Evolutionary conservation across 208 protist genomes (phyloP), one percentile per base, ranked within the genome.

Genomic region (Trypanosoma avium): DNA sequence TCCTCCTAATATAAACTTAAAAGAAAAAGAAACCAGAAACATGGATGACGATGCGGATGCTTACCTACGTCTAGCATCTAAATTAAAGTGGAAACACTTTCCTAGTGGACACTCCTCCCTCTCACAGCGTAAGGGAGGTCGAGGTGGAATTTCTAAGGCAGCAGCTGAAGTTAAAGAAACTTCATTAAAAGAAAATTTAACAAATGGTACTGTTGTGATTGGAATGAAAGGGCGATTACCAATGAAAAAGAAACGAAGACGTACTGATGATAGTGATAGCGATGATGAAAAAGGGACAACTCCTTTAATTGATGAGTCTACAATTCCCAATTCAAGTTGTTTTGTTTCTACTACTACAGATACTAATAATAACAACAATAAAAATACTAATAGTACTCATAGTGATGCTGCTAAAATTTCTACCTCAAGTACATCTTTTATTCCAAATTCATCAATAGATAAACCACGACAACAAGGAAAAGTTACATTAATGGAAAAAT

Each of bases 401-500:
- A 45, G 33, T 24, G 2, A 35, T 19, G 30, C 12, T 46, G 4
- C 13, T 12, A 32, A 15, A 12, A n/a, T 36, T 56, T 17, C n/a
- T 13, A 2, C 35, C 30, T 5, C 8, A 46, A 43, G 10, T 22
- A 22, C 15, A 5, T 53, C 8, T 7, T 42, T 26, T 4, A 32
- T 33, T n/a, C 0, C 55, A 17, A 17, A 22, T 35, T 17, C 19
- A 24, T 1, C 29, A 22, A 6, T 9, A 21, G 19, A 15, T 50
- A 61, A 33, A 27, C 42, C 19, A 54, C 50, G 35, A 15, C 47
- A 43, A 5, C 49, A 3, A 5, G n/a, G 52, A 0, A 73, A 59
- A 21, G 46, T 77, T 7, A 68, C 64, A 22, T 68, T 93, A n/a
- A 72, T 93, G 42, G 66, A 88, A 19, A 90, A 86, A 63, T 93